A percentile compares a stretch with the other conserved stretches of the same genome.
phyloP scores from a whole-genome alignment of 441 rosid species.

The Corymbia calophylla region DNA sequence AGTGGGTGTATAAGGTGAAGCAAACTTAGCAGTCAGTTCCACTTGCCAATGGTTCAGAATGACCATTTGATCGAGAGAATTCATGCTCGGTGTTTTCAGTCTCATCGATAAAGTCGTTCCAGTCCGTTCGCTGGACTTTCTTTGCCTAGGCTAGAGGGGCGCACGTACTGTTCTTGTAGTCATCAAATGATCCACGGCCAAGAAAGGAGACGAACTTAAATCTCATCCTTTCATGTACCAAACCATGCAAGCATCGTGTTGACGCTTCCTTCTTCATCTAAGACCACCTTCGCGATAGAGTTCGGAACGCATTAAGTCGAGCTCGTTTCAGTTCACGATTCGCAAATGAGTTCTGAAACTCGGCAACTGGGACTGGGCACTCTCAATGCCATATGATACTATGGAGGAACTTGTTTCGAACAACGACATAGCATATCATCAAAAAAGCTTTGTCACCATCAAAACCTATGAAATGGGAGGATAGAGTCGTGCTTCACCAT shows the following conservation, averaged over 20 bases:
- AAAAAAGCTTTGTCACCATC: neutral
- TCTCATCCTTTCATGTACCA: neutral
- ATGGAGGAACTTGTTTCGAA: neutral
- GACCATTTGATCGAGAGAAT: neutral
- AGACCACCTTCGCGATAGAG: neutral
- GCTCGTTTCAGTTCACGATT: neutral
- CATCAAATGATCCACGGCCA: neutral
- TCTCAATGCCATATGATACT: neutral
- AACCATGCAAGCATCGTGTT: neutral
- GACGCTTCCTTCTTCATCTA: neutral
- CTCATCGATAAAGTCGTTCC: neutral
- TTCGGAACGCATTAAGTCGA: neutral
- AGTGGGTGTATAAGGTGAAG: neutral
- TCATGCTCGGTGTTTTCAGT: neutral
- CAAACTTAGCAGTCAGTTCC: neutral
- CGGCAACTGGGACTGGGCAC: neutral
- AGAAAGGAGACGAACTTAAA: neutral
- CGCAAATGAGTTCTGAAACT: neutral
- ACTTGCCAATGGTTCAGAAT: neutral
- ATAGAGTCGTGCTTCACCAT: neutral
- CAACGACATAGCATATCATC: neutral
- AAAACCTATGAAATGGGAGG: neutral
- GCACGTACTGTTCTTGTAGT: neutral
- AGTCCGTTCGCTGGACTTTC: neutral
- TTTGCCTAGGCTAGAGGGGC: neutral